A percentile compares a stretch with the other conserved stretches of the same genome.
Conservation (phyloP, 2,329 filamentous ascomycete genomes). For the Clonostachys rosea region DNA sequence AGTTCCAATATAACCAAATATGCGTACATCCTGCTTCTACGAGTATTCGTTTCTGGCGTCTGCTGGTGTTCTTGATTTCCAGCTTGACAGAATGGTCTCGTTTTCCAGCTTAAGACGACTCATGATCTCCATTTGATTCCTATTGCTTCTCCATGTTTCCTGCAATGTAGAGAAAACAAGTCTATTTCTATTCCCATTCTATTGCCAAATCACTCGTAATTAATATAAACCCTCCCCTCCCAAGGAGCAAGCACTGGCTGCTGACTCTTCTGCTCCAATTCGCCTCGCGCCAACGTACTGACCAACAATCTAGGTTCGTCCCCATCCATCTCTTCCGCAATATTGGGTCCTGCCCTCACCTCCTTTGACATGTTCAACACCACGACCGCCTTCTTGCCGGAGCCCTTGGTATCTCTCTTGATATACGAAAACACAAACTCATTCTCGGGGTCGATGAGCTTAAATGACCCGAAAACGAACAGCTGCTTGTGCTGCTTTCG, state of each 20-base stretch:
- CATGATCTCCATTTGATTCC: no score
- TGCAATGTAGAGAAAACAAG: no score
- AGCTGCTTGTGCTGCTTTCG: conserved; percentile 52
- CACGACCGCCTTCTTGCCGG: conserved; percentile 26
- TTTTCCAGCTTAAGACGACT: no score
- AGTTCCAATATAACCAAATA: no score
- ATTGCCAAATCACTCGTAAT: neutral
- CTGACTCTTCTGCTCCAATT: conserved; percentile 1
- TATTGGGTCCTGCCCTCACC: conserved; percentile 15
- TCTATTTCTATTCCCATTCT: no score
- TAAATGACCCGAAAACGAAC: conserved; percentile 59
- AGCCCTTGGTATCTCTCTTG: conserved; percentile 20
- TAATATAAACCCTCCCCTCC: conserved; percentile 18
- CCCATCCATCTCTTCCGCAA: conserved; percentile 11
- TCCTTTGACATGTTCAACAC: conserved; percentile 40
- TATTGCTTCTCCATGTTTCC: no score
- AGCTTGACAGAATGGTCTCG: no score
- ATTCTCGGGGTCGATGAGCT: conserved; percentile 41
- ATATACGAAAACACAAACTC: conserved; percentile 54
- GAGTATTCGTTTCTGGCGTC: no score
- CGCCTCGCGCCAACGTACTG: conserved; percentile 10
- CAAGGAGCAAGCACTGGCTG: conserved; percentile 11
- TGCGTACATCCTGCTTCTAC: no score
- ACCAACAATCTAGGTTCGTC: conserved; percentile 14
- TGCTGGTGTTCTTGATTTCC: no score